These are phyloP conservation scores for Scheffersomyces spartinae DNA, from an alignment of 805 yeast genomes.

Conservation along the genomic window DNA sequence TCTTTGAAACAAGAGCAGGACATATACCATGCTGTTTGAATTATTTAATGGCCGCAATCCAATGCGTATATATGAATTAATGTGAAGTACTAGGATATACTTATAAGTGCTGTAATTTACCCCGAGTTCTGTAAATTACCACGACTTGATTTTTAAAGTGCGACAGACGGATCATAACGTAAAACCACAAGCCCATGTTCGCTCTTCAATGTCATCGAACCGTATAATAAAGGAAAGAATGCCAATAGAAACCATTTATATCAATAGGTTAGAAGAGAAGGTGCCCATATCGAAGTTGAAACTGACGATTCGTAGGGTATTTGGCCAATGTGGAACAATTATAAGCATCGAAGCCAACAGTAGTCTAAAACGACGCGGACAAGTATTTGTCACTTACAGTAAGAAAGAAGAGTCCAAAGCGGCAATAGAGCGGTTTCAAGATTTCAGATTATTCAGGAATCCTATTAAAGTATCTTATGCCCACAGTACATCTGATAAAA, in stretches of 20 bases:
- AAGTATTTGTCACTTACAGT: constrained; percentile 27
- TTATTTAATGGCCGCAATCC: no score
- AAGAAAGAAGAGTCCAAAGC: constrained; percentile 10
- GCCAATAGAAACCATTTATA: constrained; percentile 27
- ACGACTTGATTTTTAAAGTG: no score
- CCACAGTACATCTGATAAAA: constrained; percentile 15
- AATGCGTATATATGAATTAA: no score
- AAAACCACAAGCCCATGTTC: no score
- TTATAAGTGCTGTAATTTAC: no score
- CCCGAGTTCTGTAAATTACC: no score
- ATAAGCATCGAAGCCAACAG: constrained; percentile 20
- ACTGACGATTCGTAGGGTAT: constrained; percentile 11
- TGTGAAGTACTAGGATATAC: no score
- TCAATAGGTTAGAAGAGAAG: constrained; percentile 28
- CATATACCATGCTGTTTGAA: no score
- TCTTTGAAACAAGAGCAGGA: no score
- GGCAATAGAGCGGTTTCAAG: constrained; percentile 16
- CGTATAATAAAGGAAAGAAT: no score
- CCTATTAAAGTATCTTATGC: constrained; percentile 16
- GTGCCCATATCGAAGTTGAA: constrained; percentile 19
- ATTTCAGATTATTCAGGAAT: constrained; percentile 17
- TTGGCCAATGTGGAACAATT: constrained; percentile 17
- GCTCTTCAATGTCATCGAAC: no score
- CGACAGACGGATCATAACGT: no score
- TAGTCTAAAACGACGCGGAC: constrained; percentile 28